Evolutionary conservation across 1,139 yeast genomes (phyloP).

Genomic region (Eremothecium cymbalariae): DNA sequence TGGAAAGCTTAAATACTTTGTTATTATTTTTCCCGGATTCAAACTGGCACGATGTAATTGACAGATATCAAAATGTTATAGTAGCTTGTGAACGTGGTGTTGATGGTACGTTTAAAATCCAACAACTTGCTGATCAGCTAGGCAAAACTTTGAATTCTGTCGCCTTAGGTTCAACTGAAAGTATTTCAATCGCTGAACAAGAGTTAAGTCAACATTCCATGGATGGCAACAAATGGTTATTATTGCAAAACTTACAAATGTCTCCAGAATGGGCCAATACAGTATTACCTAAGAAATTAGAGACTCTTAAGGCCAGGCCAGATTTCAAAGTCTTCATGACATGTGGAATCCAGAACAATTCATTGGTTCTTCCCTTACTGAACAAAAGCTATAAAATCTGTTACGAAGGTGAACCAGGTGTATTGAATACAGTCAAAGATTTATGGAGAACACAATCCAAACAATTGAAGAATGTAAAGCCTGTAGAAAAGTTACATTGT

Average conservation of each 20-base stretch:
- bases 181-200: slow-evolving; percentile 46
- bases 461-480: slow-evolving; percentile 25
- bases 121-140: slow-evolving; percentile 35
- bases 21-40: slow-evolving; percentile 1
- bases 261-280: slow-evolving; percentile 54
- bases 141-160: slow-evolving; percentile 37
- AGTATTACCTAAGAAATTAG: slow-evolving; percentile 15
- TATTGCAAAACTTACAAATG: slow-evolving; percentile 73
- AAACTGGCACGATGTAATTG: slow-evolving; percentile 1
- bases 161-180: slow-evolving; percentile 75
- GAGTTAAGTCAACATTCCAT: slow-evolving; percentile 42
- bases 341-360: slow-evolving; percentile 14
- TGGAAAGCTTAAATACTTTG: slow-evolving; percentile 1
- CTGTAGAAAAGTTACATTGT: slow-evolving; percentile 43
- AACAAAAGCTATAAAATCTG: slow-evolving; percentile 18
- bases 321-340: slow-evolving; percentile 21
- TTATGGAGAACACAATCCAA: slow-evolving; percentile 31
- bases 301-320: slow-evolving; percentile 7
- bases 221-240: slow-evolving; percentile 51
- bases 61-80: slow-evolving; percentile 31
- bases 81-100: slow-evolving; percentile 54
- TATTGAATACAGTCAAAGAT: slow-evolving; percentile 44
- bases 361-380: slow-evolving; percentile 47
- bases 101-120: slow-evolving; percentile 58
- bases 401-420: slow-evolving; percentile 52